A percentile compares a stretch with the other conserved stretches of the same genome.
phyloP scores from a whole-genome alignment of 2,329 filamentous ascomycete species.

The Fusarium newnesense region DNA sequence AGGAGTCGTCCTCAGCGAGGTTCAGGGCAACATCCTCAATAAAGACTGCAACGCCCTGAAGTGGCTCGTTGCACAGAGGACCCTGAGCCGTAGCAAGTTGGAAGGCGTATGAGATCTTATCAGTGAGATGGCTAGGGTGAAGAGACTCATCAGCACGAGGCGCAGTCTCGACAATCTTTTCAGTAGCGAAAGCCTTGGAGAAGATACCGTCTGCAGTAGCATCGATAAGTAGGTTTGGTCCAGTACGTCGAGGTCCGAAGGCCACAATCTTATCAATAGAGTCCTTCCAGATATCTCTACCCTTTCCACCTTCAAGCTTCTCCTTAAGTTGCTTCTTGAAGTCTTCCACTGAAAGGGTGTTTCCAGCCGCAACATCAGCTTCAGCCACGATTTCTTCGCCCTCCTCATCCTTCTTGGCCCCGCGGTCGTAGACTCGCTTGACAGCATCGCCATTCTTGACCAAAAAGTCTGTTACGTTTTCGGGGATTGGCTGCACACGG shows the following conservation, averaged over 20 bases:
- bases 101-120: slow-evolving; percentile 94
- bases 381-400: slow-evolving; percentile 62
- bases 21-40: slow-evolving; percentile 80
- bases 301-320: slow-evolving; percentile 76
- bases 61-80: slow-evolving; percentile 89
- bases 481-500: slow-evolving; percentile 81
- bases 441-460: slow-evolving; percentile 82
- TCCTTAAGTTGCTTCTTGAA: slow-evolving; percentile 78
- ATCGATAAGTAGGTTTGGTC: slow-evolving; percentile 91
- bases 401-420: slow-evolving; percentile 53
- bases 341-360: slow-evolving; percentile 75
- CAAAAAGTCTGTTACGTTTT: slow-evolving; percentile 84
- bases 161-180: slow-evolving; percentile 46
- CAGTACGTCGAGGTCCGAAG: slow-evolving; percentile 86
- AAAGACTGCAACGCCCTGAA: slow-evolving; percentile 92
- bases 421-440: slow-evolving; percentile 80
- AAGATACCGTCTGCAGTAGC: slow-evolving; percentile 77
- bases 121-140: slow-evolving; percentile 76
- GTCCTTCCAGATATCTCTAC: slow-evolving; percentile 78
- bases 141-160: slow-evolving; percentile 61
- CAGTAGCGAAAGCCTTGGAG: slow-evolving; percentile 71
- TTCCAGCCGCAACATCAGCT: slow-evolving; percentile 67
- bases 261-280: slow-evolving; percentile 84
- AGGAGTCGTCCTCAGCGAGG: slow-evolving; percentile 63
- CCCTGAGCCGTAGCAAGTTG: slow-evolving; percentile 91